Evolutionary conservation across 441 rosid genomes (phyloP), one percentile per base, ranked within the genome.

Genomic region (Monsonia emarginata): DNA sequence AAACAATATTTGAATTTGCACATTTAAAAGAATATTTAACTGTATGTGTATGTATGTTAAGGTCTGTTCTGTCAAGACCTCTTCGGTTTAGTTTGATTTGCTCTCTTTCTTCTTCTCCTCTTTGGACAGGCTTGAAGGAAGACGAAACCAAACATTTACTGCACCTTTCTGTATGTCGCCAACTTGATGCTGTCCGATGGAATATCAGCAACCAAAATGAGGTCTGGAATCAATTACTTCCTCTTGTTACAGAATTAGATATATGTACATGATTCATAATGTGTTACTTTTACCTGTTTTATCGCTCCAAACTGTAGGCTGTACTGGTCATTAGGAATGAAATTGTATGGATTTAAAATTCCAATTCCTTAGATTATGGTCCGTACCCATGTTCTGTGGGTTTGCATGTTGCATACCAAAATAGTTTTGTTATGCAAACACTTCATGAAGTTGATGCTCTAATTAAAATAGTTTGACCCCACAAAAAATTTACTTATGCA

Each of bases 151-250:
- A 89, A 75, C 83, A 83, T 71, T 84, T 86, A 52, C 72, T 91
- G 83, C 99, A 94, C 81, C 60, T 82, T 56, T 75, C 86, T 57
- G 63, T 77, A 67, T 72, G 24, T 61, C 72, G 59, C 52, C 84
- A 77, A 80, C 89, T 86, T 54, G 85, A 88, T 73, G 84, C 72
- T 63, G 90, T 88, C 67, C 79, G 86, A 57, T 94, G 99, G 97
- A 94, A 94, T 81, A 78, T 77, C 64, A 78, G 82, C 64, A 84
- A 88, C 79, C 96, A 89, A 82, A 84, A 94, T 67, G 97, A 91
- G 96, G 97, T 88, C 72, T 46, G 74, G 25, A 22, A 67, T 67
- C 54, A 19, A 46, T 72, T 22, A 18, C 61, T 34, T 19, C 1
- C n/a, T 42, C 26, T 36, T 71, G 14, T 67, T 65, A 42, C 54